Evolutionary conservation across 2,329 filamentous ascomycete genomes (phyloP), one percentile per base, ranked within the genome.

Genomic region (Calonectria pseudoturangicola): DNA sequence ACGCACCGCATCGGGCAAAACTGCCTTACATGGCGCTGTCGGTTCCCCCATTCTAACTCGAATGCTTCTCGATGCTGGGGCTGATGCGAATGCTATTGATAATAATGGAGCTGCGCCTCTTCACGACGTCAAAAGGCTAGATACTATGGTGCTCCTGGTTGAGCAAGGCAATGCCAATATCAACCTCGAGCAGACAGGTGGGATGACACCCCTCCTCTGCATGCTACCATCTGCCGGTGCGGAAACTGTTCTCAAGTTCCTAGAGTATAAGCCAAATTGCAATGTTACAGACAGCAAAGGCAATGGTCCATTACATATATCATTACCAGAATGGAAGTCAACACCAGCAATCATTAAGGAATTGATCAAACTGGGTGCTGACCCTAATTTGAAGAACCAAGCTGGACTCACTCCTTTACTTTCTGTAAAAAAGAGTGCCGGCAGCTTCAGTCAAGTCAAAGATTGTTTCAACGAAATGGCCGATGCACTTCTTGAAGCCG

Each of bases 191-290:
- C 60, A 64, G 1, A 16, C 16, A 6, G 51, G 75, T 39, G 79
- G 79, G 10, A 56, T 39, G 9, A 81, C 79, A 1, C 80, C 80
- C 13, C 75, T 83, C 21, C 51, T 79, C 2, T 64, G 60, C 16
- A 27, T 70, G 21, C 8, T 78, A 15, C 2, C 27, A 4, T 1
- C 1, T 4, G 7, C 39, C 27, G 2, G 25, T 62, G 0, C 27
- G 5, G 33, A 41, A 5, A 12, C 33, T 1, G 18, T 70, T 21
- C n/a, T 64, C 36, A 75, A 70, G 18, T 50, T 76, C 1, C 25
- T 77, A 1, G 73, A 77, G 3, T 78, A 80, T 27, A 62, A 63
- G 0, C 72, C 76, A 3, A 48, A 80, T 54, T 76, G 73, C 41
- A 76, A 71, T 3, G 33, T 48, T 2, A 39, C 66, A 7, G 75